Evolutionary conservation across 2,329 filamentous ascomycete species (phyloP), one percentile per base, ranked within the genome.

Genomic region (Clathrospora elynae): DNA sequence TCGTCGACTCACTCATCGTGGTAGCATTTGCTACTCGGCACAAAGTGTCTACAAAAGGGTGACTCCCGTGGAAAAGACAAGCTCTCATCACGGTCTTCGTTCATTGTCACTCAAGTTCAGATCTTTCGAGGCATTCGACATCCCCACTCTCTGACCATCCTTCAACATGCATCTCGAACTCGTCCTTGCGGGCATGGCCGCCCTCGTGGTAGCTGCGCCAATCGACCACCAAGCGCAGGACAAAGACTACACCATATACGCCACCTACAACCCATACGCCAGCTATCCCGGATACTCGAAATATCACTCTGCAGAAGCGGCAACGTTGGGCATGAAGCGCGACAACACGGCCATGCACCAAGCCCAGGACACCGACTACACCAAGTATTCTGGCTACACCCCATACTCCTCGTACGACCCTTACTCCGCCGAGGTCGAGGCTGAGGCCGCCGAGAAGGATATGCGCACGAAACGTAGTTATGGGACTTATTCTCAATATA

Each of bases 111-210:
- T 19, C n/a, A n/a, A n/a, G n/a, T 14, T 18, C 18, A 31, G 24
- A 40, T 28, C 33, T 11, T 19, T 22, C 23, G 12, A 14, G 2
- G 20, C 22, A 26, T 18, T 5, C 16, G 5, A 20, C n/a, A 14
- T 1, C 17, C 19, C 8, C 8, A 12, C 33, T 14, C 16, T n/a
- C 30, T n/a, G 6, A 11, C 6, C 22, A 42, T 16, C 5, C 16
- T 18, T 28, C 45, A 44, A 17, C 2, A 61, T 63, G 58, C 50
- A 42, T 34, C 35, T 47, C 43, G 30, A 34, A 5, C 28, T 57
- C 32, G 23, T 50, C 22, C 25, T 57, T 32, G 45, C 42, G 29
- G 20, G 44, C 14, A 33, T 62, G 5, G 41, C 33, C 4, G 32
- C 45, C 12, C 23, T 51, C 8, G 39, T 44, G 9, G 26, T 24